Percentiles rank a stretch among this genome's conserved stretches.
These are phyloP conservation scores for Smittium culicis DNA, from an alignment of 371 early-diverging fungal genomes.

Conservation along the genomic window DNA sequence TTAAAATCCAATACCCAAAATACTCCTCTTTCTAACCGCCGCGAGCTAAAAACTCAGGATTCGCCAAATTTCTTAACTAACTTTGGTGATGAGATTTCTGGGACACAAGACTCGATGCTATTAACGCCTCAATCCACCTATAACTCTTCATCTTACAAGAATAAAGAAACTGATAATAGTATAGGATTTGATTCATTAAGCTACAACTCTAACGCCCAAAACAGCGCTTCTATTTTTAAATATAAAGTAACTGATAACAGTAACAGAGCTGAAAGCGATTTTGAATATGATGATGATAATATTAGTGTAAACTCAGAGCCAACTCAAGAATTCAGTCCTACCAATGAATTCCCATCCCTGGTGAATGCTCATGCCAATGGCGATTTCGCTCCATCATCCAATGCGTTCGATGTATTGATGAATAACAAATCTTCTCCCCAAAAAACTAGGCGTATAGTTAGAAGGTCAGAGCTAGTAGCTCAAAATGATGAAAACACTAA, in stretches of 20 bases:
- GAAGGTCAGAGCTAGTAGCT: constrained; percentile 1
- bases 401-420: background rate
- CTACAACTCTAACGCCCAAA: background rate
- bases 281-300: too few species aligned
- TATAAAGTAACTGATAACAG: background rate
- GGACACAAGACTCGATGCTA: constrained; percentile 29
- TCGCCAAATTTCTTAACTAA: background rate
- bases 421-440: background rate
- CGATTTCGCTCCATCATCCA: background rate
- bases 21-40: background rate
- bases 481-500: background rate
- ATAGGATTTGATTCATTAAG: background rate
- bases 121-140: constrained; percentile 18
- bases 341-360: background rate
- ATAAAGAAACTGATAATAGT: background rate
- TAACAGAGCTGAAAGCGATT: background rate
- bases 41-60: background rate
- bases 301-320: background rate
- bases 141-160: background rate
- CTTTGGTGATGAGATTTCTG: background rate
- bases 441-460: background rate
- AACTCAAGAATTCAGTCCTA: background rate
- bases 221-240: background rate
- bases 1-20: too few species aligned
- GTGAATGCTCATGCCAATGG: background rate